Percentiles rank a stretch among this genome's conserved stretches.
Evolutionary conservation across 257 asterid species (phyloP).

Genomic region (Parsonsia alboflavescens): DNA sequence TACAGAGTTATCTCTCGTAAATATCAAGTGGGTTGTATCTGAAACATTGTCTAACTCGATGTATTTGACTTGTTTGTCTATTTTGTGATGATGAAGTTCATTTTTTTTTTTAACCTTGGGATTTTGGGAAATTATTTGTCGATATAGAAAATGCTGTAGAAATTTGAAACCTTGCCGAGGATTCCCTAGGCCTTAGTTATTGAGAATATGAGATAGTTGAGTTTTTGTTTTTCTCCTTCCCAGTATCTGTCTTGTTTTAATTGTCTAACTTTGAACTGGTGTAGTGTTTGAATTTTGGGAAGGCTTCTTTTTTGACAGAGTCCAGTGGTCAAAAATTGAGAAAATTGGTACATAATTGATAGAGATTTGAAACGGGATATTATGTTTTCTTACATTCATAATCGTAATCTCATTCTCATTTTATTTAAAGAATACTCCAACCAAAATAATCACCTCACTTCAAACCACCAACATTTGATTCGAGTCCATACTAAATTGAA

Average conservation of each 20-base stretch:
- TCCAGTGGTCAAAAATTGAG: neutral
- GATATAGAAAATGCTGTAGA: constrained; percentile 1
- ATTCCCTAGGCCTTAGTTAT: too few relatives aligned
- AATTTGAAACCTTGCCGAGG: neutral
- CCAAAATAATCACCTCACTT: neutral
- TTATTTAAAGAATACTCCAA: neutral
- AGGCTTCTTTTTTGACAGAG: neutral
- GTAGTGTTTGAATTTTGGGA: neutral
- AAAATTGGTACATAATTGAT: neutral
- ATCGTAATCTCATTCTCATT: neutral
- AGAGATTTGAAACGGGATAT: neutral
- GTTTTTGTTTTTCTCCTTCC: neutral
- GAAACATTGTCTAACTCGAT: neutral
- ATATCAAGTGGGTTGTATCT: constrained; percentile 15
- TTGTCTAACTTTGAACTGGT: neutral
- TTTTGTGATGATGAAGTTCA: neutral
- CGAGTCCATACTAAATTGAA: neutral
- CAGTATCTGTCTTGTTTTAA: neutral
- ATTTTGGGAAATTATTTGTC: neutral
- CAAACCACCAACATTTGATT: neutral
- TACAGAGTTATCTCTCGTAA: neutral
- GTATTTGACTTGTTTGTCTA: neutral
- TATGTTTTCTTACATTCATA: neutral
- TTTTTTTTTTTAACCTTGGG: neutral
- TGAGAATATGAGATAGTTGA: neutral